Evolutionary conservation across 805 yeast genomes (phyloP).

Genomic region (Suhomyces canberraensis): DNA sequence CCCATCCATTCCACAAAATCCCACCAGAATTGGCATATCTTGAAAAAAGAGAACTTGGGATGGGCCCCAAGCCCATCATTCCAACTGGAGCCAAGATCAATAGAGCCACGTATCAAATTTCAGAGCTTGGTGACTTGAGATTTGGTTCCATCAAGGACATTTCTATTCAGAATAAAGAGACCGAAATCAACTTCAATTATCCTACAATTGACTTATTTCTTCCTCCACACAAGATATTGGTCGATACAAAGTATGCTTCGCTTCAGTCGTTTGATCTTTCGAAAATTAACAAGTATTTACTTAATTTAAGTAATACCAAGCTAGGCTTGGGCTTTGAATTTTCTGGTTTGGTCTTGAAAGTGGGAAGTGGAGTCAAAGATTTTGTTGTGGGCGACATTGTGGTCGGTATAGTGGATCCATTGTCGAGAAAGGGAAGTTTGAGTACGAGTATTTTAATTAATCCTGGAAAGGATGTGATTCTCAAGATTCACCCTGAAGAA

Average conservation of each 20-base stretch:
- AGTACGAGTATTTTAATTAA: slow-evolving; percentile 55
- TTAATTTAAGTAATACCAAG: slow-evolving; percentile 51
- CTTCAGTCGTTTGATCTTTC: slow-evolving; percentile 66
- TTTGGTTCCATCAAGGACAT: slow-evolving; percentile 50
- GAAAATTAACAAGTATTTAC: slow-evolving; percentile 52
- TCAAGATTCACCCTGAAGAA: slow-evolving; percentile 25
- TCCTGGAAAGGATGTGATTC: slow-evolving; percentile 44
- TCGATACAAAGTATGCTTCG: slow-evolving; percentile 57
- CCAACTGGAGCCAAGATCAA: slow-evolving; percentile 7
- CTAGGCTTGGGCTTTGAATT: slow-evolving; percentile 70
- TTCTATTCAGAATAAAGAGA: slow-evolving; percentile 40
- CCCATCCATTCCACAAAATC: slow-evolving; percentile 36
- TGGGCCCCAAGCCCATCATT: slow-evolving; percentile 28
- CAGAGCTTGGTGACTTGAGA: slow-evolving; percentile 45
- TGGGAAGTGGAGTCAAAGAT: slow-evolving; percentile 45
- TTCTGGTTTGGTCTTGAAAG: slow-evolving; percentile 54
- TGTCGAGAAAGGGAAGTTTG: slow-evolving; percentile 52
- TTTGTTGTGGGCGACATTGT: slow-evolving; percentile 61
- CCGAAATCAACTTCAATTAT: slow-evolving; percentile 52
- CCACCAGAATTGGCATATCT: slow-evolving; percentile 42
- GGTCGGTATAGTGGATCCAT: slow-evolving; percentile 57
- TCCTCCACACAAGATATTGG: slow-evolving; percentile 45
- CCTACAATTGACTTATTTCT: slow-evolving; percentile 49
- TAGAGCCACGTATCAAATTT: slow-evolving; percentile 2
- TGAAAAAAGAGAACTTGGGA: slow-evolving; percentile 18